Evolutionary conservation across 148 eudicot species (phyloP).

Genomic region (Fagopyrum tataricum): DNA sequence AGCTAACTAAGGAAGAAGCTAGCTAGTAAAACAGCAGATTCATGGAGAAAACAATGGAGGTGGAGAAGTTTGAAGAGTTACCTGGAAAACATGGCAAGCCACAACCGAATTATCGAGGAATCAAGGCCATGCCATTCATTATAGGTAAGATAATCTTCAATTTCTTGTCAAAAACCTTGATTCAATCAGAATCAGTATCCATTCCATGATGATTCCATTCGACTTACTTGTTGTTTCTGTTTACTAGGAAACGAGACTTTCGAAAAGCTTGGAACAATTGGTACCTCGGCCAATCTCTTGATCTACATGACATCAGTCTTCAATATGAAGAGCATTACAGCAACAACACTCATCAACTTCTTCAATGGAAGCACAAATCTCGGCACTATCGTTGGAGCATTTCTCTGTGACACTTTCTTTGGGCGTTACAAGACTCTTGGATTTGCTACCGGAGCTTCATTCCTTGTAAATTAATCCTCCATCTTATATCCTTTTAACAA

Average conservation of each 20-base stretch:
- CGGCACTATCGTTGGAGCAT: constrained; percentile 30
- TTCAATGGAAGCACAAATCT: constrained; percentile 30
- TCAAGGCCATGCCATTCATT: constrained; percentile 16
- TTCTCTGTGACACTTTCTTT: constrained; percentile 31
- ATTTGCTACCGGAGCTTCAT: constrained; percentile 25
- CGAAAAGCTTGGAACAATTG: constrained; percentile 35
- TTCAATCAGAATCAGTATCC: too few relatives aligned
- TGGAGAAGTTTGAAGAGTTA: not conserved
- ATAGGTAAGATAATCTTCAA: not conserved
- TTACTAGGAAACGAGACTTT: constrained; percentile 32
- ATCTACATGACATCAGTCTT: constrained; percentile 26
- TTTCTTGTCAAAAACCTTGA: not conserved
- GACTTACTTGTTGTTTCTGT: not conserved
- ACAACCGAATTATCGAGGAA: constrained; percentile 10
- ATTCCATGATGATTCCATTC: too few relatives aligned
- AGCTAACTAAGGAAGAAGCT: not conserved
- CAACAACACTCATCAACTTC: constrained; percentile 27
- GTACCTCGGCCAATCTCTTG: constrained; percentile 26
- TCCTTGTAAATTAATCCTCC: constrained; percentile 16
- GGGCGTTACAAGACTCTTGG: constrained; percentile 36
- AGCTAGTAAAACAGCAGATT: not conserved
- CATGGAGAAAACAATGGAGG: not conserved
- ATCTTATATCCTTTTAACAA: not conserved
- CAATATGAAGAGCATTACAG: constrained; percentile 29
- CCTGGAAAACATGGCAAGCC: not conserved